Conservation (phyloP, 2,329 filamentous ascomycete genomes). For the Chalaropsis ovoidea region DNA sequence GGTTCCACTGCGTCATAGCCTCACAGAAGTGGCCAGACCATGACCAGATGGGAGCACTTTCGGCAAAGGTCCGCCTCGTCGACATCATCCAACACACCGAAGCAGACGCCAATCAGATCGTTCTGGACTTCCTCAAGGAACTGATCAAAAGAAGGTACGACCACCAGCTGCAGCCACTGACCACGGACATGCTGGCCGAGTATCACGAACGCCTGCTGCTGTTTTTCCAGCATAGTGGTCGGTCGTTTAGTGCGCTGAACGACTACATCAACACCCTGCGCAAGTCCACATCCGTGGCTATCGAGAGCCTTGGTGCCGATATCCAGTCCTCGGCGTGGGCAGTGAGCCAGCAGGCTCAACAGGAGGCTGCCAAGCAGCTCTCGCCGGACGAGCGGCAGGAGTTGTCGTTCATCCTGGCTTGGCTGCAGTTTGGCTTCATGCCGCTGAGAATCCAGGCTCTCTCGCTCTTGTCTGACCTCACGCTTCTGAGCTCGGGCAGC, state of each 20-base stretch:
- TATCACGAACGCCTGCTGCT: neutral
- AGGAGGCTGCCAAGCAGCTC: neutral
- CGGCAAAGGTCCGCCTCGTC: neutral
- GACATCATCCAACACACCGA: neutral
- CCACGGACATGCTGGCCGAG: neutral
- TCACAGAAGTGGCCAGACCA: neutral
- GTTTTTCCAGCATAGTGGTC: constrained; percentile 7
- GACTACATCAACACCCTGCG: constrained; percentile 1
- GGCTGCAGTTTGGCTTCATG: constrained; percentile 15
- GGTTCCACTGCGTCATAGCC: neutral
- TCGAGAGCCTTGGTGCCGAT: neutral
- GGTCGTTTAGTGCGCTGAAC: constrained; percentile 7
- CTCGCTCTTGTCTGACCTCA: constrained; percentile 7
- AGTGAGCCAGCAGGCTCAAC: neutral
- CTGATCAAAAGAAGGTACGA: neutral
- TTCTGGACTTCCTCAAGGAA: neutral
- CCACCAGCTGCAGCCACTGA: neutral
- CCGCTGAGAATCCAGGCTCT: constrained; percentile 14
- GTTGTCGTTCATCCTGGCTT: constrained; percentile 13
- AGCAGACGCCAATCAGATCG: neutral
- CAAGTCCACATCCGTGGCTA: neutral
- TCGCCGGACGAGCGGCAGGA: constrained; percentile 1
- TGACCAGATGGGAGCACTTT: neutral
- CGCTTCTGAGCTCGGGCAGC: neutral
- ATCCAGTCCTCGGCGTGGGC: neutral